These are phyloP conservation scores for Aspergillus kassunensis DNA, from an alignment of 495 filamentous ascomycete genomes.

Conservation along the genomic window DNA sequence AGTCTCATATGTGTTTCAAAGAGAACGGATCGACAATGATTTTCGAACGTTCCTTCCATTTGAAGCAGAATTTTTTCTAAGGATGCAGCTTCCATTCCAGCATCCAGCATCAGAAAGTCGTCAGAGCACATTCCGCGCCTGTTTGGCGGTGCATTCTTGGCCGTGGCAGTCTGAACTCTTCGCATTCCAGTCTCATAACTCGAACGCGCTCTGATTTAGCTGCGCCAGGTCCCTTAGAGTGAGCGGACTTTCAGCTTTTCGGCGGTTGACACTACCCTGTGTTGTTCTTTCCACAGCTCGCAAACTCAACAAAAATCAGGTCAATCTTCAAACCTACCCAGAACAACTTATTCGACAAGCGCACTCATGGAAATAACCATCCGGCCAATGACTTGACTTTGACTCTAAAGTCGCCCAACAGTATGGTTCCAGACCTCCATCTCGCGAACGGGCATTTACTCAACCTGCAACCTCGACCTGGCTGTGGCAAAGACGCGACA, in stretches of 20 bases:
- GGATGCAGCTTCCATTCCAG: conserved; percentile 28
- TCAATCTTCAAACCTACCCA: not conserved
- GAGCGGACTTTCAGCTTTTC: not conserved
- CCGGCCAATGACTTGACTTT: conserved; percentile 11
- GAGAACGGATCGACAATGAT: not conserved
- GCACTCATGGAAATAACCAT: conserved; percentile 24
- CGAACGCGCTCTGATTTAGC: conserved; percentile 14
- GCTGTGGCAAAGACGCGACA: conserved; percentile 6
- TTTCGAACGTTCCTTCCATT: conserved; percentile 1
- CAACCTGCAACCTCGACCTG: conserved; percentile 30
- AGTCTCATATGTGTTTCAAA: not conserved
- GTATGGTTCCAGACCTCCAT: conserved; percentile 24
- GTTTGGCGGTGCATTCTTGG: conserved; percentile 30
- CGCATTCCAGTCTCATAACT: conserved; percentile 31
- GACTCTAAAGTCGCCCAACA: conserved; percentile 16
- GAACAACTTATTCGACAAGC: not conserved
- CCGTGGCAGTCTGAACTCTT: conserved; percentile 17
- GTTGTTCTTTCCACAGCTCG: not conserved
- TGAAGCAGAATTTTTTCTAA: not conserved
- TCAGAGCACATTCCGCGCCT: conserved; percentile 20
- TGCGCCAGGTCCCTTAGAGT: not conserved
- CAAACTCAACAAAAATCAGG: not conserved
- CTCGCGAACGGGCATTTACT: conserved; percentile 34
- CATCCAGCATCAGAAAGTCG: conserved; percentile 13
- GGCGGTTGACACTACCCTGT: not conserved